Percentiles rank a stretch among this genome's conserved stretches.
Evolutionary conservation across 2,329 filamentous ascomycete species (phyloP).

Genomic region (Mycosphaerella sp.): DNA sequence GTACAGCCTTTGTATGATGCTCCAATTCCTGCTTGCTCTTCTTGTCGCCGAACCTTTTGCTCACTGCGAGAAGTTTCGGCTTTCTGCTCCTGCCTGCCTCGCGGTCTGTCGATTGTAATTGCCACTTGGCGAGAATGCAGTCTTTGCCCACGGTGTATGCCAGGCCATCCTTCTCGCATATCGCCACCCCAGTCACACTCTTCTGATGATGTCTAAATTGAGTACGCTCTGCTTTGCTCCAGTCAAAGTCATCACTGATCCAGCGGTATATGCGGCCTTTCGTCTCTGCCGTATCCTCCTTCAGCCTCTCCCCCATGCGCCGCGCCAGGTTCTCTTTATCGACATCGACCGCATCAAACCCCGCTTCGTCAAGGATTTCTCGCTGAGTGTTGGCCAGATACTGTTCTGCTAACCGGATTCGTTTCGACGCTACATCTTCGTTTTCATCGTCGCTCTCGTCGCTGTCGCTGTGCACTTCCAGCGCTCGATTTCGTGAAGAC

Average conservation of each 20-base stretch:
- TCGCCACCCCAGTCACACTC: slow-evolving; percentile 71
- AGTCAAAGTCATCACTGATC: slow-evolving; percentile 67
- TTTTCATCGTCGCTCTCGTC: slow-evolving; percentile 61
- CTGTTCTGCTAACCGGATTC: slow-evolving; percentile 79
- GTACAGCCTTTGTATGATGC: slow-evolving; percentile 68
- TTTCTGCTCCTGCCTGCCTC: slow-evolving; percentile 34
- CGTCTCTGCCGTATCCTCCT: slow-evolving; percentile 85
- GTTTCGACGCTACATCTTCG: slow-evolving; percentile 84
- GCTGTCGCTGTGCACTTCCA: slow-evolving; percentile 39
- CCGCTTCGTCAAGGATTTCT: slow-evolving; percentile 65
- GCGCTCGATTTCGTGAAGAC: slow-evolving; percentile 3
- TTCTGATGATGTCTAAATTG: slow-evolving; percentile 74
- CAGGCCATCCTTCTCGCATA: slow-evolving; percentile 60
- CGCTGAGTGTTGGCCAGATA: slow-evolving; percentile 86
- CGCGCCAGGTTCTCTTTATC: slow-evolving; percentile 81
- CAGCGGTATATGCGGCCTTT: slow-evolving; percentile 85
- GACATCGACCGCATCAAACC: slow-evolving; percentile 90
- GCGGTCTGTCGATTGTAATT: slow-evolving; percentile 49
- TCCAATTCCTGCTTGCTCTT: slow-evolving; percentile 51
- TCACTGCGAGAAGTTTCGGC: slow-evolving; percentile 55
- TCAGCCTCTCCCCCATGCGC: slow-evolving; percentile 59
- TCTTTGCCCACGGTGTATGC: slow-evolving; percentile 89
- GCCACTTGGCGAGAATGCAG: slow-evolving; percentile 80
- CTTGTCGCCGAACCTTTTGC: slow-evolving; percentile 57
- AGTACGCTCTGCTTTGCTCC: slow-evolving; percentile 60